phyloP scores from a whole-genome alignment of 108 stramenopile species.

The Cyclotella distinguenda region DNA sequence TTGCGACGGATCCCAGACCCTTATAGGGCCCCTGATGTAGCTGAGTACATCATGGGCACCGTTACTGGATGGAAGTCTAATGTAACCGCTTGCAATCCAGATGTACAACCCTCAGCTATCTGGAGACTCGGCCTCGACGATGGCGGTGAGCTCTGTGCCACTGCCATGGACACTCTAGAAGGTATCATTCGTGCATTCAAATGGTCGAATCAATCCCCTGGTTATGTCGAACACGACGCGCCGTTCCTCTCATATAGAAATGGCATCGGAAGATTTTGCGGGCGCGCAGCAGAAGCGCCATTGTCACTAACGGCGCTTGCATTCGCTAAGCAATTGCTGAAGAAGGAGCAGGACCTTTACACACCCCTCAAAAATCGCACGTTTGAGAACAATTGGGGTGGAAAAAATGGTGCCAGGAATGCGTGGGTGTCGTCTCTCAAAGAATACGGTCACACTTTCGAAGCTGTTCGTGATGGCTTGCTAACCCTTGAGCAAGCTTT shows the following conservation, averaged over 20 bases:
- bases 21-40: constrained; percentile 57
- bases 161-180: constrained; percentile 55
- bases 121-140: constrained; percentile 58
- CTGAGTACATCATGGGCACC: constrained; percentile 66
- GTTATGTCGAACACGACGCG: constrained; percentile 77
- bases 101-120: constrained; percentile 40
- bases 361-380: constrained; percentile 64
- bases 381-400: constrained; percentile 85
- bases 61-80: constrained; percentile 65
- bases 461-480: constrained; percentile 64
- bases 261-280: constrained; percentile 67
- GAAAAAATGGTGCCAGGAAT: constrained; percentile 73
- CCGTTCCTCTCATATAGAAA: constrained; percentile 75
- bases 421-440: constrained; percentile 81
- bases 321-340: constrained; percentile 77
- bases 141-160: constrained; percentile 55
- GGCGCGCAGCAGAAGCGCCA: constrained; percentile 75
- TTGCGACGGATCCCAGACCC: constrained; percentile 61
- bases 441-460: constrained; percentile 71
- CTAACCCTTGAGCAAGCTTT: constrained; percentile 81
- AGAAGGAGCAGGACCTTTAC: constrained; percentile 78
- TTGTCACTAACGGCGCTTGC: constrained; percentile 61
- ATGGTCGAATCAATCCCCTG: constrained; percentile 51
- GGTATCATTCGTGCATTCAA: constrained; percentile 61
- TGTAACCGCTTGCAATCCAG: neutral